phyloP scores from a whole-genome alignment of 108 stramenopile species.

The Stephanodiscus minutulus region DNA sequence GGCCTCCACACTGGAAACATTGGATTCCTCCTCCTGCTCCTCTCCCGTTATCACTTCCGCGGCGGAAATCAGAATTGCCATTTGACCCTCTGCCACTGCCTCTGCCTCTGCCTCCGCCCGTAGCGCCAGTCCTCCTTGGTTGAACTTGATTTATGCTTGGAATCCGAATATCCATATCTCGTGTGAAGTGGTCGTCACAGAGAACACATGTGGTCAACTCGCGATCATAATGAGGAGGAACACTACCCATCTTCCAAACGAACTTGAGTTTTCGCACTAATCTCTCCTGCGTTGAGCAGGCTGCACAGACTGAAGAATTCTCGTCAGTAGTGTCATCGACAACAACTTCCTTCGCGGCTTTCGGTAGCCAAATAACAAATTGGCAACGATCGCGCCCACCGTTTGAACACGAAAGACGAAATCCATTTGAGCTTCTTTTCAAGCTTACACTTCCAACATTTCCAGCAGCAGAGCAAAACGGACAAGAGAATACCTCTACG shows the following conservation, averaged over 20 bases:
- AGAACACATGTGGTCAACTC: slow-evolving; percentile 67
- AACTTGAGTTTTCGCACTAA: slow-evolving; percentile 69
- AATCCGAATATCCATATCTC: slow-evolving; percentile 65
- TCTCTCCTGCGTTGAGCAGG: slow-evolving; percentile 53
- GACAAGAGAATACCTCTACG: slow-evolving; percentile 74
- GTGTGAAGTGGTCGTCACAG: slow-evolving; percentile 72
- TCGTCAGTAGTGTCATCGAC: slow-evolving; percentile 40
- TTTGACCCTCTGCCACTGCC: slow-evolving; percentile 7
- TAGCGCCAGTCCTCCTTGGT: slow-evolving; percentile 28
- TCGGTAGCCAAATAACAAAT: slow-evolving; percentile 77
- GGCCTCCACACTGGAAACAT: slow-evolving; percentile 57
- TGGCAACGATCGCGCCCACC: slow-evolving; percentile 59
- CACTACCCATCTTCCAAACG: slow-evolving; percentile 76
- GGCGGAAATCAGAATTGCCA: slow-evolving; percentile 31
- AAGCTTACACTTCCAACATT: slow-evolving; percentile 56
- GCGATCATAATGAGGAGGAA: slow-evolving; percentile 77
- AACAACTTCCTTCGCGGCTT: slow-evolving; percentile 50
- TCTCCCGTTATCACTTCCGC: slow-evolving; percentile 12
- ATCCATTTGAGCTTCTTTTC: slow-evolving; percentile 57
- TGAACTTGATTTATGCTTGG: slow-evolving; percentile 71
- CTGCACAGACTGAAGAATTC: slow-evolving; percentile 42
- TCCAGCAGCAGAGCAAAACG: slow-evolving; percentile 59
- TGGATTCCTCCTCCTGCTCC: slow-evolving; percentile 19
- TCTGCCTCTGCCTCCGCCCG: slow-evolving; percentile 17
- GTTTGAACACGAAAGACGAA: slow-evolving; percentile 69